Percentiles rank a stretch among this genome's conserved stretches.
phyloP scores from a whole-genome alignment of 2,329 filamentous ascomycete species.

The Bimuria novae-zelandiae region DNA sequence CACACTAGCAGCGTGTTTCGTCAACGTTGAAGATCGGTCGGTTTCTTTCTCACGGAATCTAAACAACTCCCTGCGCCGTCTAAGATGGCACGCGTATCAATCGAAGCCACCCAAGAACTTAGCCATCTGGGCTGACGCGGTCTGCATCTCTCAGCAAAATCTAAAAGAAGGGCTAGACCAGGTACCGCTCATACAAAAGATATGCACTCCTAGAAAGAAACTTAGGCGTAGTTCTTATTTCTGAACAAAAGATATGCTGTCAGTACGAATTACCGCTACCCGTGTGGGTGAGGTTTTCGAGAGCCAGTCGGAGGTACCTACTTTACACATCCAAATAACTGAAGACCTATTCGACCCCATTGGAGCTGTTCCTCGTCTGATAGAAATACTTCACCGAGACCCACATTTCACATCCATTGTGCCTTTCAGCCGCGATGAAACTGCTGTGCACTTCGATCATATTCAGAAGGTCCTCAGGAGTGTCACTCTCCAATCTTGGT shows the following conservation, averaged over 20 bases:
- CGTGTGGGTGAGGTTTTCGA: constrained; percentile 35
- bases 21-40: background rate
- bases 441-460: background rate
- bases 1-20: background rate
- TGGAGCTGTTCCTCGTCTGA: background rate
- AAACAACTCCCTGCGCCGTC: background rate
- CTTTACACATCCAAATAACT: background rate
- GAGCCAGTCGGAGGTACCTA: too few relatives aligned
- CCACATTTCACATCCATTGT: background rate
- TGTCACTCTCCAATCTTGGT: background rate
- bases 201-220: too few relatives aligned
- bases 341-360: background rate
- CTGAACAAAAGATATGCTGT: constrained; percentile 13
- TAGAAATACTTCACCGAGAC: background rate
- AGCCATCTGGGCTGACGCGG: constrained; percentile 11
- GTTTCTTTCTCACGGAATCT: background rate
- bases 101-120: background rate
- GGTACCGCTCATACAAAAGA: constrained; percentile 14
- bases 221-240: too few relatives aligned
- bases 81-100: background rate
- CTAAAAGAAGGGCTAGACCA: constrained; percentile 10
- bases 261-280: constrained; percentile 41
- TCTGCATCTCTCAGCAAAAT: constrained; percentile 18
- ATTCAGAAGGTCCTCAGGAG: background rate
- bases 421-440: background rate